Conservation (phyloP, 257 asterid species). For the Datura wrightii region DNA sequence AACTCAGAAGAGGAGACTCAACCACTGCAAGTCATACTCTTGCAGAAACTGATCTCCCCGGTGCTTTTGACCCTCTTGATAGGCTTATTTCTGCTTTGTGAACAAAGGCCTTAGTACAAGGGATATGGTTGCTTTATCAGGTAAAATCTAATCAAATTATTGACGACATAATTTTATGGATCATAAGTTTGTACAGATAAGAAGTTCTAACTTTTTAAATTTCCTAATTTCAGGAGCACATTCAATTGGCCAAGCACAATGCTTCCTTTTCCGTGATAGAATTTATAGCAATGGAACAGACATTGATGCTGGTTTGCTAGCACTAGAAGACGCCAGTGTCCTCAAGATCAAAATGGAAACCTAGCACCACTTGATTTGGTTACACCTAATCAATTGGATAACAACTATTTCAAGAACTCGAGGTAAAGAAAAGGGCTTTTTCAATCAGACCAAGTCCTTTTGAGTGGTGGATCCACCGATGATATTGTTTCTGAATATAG, state of each 20-base stretch:
- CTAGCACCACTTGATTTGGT: constrained; percentile 56
- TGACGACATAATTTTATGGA: too few species aligned
- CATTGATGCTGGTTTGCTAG: constrained; percentile 48
- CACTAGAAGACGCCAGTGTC: constrained; percentile 29
- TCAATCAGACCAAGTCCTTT: constrained; percentile 46
- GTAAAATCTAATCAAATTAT: not conserved
- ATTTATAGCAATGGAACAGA: constrained; percentile 54
- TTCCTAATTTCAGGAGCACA: not conserved
- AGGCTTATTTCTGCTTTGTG: not conserved
- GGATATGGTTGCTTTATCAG: constrained; percentile 6
- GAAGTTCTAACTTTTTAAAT: not conserved
- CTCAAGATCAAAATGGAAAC: constrained; percentile 41
- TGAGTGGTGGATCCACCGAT: not conserved
- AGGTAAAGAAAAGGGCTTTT: constrained; percentile 47
- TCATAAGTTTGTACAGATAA: too few species aligned
- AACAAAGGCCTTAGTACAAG: not conserved
- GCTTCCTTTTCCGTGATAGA: constrained; percentile 42
- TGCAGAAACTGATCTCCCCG: not conserved
- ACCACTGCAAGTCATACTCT: constrained; percentile 2
- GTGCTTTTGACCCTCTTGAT: constrained; percentile 21
- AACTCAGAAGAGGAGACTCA: not conserved
- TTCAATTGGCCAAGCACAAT: constrained; percentile 16
- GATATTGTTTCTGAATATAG: not conserved
- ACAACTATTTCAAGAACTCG: constrained; percentile 48
- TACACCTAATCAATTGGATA: constrained; percentile 56